phyloP scores from a whole-genome alignment of 345 rosid genomes.

The Limnanthes douglasii region DNA sequence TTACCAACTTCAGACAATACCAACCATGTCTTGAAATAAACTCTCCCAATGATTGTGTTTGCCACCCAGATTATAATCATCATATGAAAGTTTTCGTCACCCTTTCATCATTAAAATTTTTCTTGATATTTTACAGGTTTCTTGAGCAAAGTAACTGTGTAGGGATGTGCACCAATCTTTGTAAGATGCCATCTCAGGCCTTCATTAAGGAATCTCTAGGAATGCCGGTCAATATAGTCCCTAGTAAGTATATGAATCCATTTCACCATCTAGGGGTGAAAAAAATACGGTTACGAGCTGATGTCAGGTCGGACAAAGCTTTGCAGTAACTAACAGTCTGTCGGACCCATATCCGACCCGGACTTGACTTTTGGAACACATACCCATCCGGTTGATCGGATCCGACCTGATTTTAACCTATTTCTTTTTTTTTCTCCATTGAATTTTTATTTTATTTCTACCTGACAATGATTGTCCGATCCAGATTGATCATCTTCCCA shows the following conservation, averaged over 20 bases:
- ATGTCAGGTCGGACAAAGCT: too few relatives aligned
- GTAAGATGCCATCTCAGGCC: conserved; percentile 65
- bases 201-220: conserved; percentile 74
- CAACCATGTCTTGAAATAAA: conserved; percentile 12
- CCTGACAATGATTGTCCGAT: too few relatives aligned
- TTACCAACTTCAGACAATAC: conserved; percentile 18
- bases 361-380: too few relatives aligned
- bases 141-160: conserved; percentile 75
- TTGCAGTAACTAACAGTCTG: too few relatives aligned
- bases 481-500: too few relatives aligned
- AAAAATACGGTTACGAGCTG: too few relatives aligned
- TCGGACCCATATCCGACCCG: too few relatives aligned
- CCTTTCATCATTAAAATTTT: conserved; percentile 10
- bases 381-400: too few relatives aligned
- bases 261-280: too few relatives aligned
- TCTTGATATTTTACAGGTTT: conserved; percentile 31
- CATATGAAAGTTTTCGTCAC: conserved; percentile 6
- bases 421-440: too few relatives aligned
- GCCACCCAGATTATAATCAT: conserved; percentile 5
- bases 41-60: conserved; percentile 27
- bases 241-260: conserved; percentile 64
- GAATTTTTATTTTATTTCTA: too few relatives aligned
- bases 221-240: conserved; percentile 82
- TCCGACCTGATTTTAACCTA: too few relatives aligned
- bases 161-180: conserved; percentile 86